phyloP scores from a whole-genome alignment of 2,329 filamentous ascomycete genomes.

The Emmonsiellopsis sp. region DNA sequence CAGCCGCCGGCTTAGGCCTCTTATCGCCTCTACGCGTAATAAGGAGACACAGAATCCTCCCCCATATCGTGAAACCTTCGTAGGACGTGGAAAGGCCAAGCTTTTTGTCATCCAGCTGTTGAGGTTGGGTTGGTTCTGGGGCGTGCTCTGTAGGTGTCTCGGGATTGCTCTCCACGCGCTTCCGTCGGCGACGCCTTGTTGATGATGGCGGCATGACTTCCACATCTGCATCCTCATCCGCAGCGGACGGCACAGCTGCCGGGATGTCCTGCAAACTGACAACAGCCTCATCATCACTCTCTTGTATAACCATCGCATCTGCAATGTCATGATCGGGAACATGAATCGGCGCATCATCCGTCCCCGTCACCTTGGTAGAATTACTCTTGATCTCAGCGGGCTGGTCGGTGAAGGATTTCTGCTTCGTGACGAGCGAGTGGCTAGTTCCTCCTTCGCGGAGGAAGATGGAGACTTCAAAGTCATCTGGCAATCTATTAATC shows the following conservation, averaged over 20 bases:
- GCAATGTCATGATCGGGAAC: conserved; percentile 32
- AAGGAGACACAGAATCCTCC: conserved; percentile 81
- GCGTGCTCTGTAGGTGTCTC: conserved; percentile 16
- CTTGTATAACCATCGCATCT: conserved; percentile 45
- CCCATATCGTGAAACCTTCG: conserved; percentile 93
- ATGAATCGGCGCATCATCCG: conserved; percentile 45
- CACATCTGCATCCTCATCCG: conserved; percentile 11
- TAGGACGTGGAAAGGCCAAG: conserved; percentile 76
- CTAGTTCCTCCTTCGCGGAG: conserved; percentile 75
- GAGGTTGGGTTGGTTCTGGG: conserved; percentile 38
- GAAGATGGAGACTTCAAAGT: conserved; percentile 93
- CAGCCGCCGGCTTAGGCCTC: conserved; percentile 24
- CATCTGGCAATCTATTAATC: conserved; percentile 49
- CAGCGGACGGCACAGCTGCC: conserved; percentile 20
- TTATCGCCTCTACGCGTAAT: conserved; percentile 60
- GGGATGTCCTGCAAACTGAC: conserved; percentile 50
- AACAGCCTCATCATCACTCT: conserved; percentile 43
- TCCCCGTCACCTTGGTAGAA: conserved; percentile 51
- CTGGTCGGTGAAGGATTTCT: conserved; percentile 62
- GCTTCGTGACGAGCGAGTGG: conserved; percentile 77
- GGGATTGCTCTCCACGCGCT: conserved; percentile 9
- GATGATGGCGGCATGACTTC: conserved; percentile 8
- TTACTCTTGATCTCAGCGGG: conserved; percentile 50
- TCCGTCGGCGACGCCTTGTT: conserved; percentile 16
- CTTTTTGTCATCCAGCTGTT: conserved; percentile 70